Evolutionary conservation across 1,284 basidiomycete species (phyloP), one percentile per base, ranked within the genome.

Genomic region (Pascua guehoae): DNA sequence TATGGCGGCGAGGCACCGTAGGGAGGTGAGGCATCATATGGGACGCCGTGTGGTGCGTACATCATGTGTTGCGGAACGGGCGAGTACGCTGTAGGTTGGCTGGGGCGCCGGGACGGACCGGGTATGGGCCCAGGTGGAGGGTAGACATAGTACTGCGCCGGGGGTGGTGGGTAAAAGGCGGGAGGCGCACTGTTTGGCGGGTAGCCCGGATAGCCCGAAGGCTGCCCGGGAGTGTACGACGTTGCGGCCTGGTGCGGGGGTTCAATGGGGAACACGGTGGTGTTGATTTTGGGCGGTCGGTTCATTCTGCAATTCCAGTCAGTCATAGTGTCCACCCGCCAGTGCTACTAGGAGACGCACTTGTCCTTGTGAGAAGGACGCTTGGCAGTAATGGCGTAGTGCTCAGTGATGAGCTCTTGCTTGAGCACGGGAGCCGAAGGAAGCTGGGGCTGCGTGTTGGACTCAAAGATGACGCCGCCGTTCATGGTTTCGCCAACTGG

Each of bases 321-420:
- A 52, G 44, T 38, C 43, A 15, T 40, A 16, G 40, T 16, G 9
- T 41, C 24, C 44, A 38, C 40, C 17, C 7, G n/a, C 46, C 41
- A 48, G 16, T 32, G 18, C 14, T 48, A n/a, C 12, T 15, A 12
- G 15, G 39, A 15, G 8, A 40, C 57, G 32, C 47, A 58, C 56
- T 58, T 62, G 52, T 63, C 61, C 46, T 63, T 63, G 17, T 53
- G 49, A 11, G 61, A 57, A 14, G 51, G 37, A 12, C 58, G 61
- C 45, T 60, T 63, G 5, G 58, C 61, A 32, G 56, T 60, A 53
- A 63, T 51, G 45, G 58, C 58, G 58, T 63, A 63, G 56, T 63
- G 61, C 56, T 63, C 61, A 36, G 61, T 63, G 56, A 63, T 52
- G 41, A 60, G 61, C 48, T 63, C 61, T 47, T 60, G 58, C 56